phyloP scores from a whole-genome alignment of 73 alveolate species.

The Diophrys sp. region DNA sequence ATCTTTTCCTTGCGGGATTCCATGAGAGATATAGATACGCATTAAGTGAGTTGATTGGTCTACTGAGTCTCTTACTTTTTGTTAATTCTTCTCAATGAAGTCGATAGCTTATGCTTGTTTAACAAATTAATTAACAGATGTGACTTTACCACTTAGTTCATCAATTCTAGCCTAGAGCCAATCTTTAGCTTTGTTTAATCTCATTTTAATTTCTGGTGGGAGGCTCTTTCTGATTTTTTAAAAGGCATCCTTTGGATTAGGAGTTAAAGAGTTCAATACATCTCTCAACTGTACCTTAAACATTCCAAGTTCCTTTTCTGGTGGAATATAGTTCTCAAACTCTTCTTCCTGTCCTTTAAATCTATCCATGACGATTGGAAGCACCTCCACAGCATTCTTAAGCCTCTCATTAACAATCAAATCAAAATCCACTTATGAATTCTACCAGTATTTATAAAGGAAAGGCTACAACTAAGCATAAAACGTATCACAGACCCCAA shows the following conservation, averaged over 20 bases:
- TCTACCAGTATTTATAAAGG: slow-evolving; percentile 48
- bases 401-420: slow-evolving; percentile 33
- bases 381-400: slow-evolving; percentile 49
- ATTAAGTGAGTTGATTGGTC: slow-evolving; percentile 41
- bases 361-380: slow-evolving; percentile 43
- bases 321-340: slow-evolving; percentile 47
- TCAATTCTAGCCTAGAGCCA: slow-evolving; percentile 64
- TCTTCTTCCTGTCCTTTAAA: slow-evolving; percentile 33
- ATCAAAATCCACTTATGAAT: slow-evolving; percentile 35
- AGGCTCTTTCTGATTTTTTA: slow-evolving; percentile 50
- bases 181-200: slow-evolving; percentile 36
- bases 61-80: slow-evolving; percentile 61
- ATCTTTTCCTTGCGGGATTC: slow-evolving; percentile 54
- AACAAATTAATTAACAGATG: slow-evolving; percentile 67
- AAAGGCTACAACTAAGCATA: slow-evolving; percentile 30
- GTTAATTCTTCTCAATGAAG: slow-evolving; percentile 58
- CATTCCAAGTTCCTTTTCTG: slow-evolving; percentile 62
- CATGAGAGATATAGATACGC: slow-evolving; percentile 32
- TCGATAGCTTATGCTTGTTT: slow-evolving; percentile 64
- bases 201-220: slow-evolving; percentile 50
- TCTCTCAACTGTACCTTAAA: slow-evolving; percentile 50
- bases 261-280: slow-evolving; percentile 47
- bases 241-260: slow-evolving; percentile 53
- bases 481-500: slow-evolving; percentile 16
- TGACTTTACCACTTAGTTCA: slow-evolving; percentile 45